Evolutionary conservation across 1,139 yeast genomes (phyloP).

Genomic region (Yamadazyma blattariae): DNA sequence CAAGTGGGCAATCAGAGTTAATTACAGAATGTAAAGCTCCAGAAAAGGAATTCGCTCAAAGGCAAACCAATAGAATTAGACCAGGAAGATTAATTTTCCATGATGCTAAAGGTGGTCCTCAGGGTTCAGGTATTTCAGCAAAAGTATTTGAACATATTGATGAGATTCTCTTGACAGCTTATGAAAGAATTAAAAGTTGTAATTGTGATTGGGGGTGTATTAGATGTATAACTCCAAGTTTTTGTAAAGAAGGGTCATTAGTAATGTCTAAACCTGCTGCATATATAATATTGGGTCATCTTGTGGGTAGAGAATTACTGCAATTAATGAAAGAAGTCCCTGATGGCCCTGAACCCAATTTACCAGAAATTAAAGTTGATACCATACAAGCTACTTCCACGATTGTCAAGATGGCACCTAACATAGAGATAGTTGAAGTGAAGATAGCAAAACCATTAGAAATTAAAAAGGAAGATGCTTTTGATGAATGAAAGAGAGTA

Average conservation of each 20-base stretch:
- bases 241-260: slow-evolving; percentile 75
- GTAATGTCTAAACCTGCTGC: slow-evolving; percentile 91
- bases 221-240: slow-evolving; percentile 73
- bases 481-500: neutral
- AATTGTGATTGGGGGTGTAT: slow-evolving; percentile 89
- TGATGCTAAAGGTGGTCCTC: slow-evolving; percentile 76
- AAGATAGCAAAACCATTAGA: slow-evolving; percentile 8
- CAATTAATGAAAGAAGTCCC: slow-evolving; percentile 39
- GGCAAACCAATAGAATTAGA: slow-evolving; percentile 65
- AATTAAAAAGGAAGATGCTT: slow-evolving; percentile 9
- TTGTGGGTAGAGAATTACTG: slow-evolving; percentile 48
- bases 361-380: slow-evolving; percentile 67
- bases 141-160: slow-evolving; percentile 79
- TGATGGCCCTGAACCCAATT: slow-evolving; percentile 82
- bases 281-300: slow-evolving; percentile 57
- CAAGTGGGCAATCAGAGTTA: slow-evolving; percentile 58
- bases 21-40: slow-evolving; percentile 96
- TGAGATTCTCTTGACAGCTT: slow-evolving; percentile 58
- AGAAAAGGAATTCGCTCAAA: slow-evolving; percentile 81
- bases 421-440: slow-evolving; percentile 6
- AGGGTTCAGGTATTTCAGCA: slow-evolving; percentile 75
- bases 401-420: slow-evolving; percentile 50
- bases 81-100: slow-evolving; percentile 85
- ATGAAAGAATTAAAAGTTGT: slow-evolving; percentile 59
- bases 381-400: slow-evolving; percentile 56